Evolutionary conservation across 2,329 filamentous ascomycete species (phyloP).

Genomic region (Cytospora schulzeri): DNA sequence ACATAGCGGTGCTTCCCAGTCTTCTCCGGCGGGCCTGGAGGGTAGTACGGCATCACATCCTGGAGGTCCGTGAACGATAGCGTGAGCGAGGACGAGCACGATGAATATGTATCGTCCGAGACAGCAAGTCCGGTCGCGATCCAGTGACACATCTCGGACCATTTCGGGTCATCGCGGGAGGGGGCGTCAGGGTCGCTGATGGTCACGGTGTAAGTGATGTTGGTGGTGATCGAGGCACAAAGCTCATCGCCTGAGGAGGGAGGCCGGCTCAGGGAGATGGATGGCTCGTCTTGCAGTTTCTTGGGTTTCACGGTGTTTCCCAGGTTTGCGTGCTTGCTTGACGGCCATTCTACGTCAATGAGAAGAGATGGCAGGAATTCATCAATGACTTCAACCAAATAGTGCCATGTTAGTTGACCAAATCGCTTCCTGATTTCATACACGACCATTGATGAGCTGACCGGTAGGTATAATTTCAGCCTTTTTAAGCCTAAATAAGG

Average conservation of each 20-base stretch:
- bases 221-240: constrained; percentile 3
- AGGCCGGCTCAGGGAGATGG: constrained; percentile 36
- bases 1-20: constrained; percentile 49
- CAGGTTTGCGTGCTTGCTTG: constrained; percentile 46
- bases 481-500: constrained; percentile 27
- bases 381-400: constrained; percentile 51
- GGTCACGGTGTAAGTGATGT: constrained; percentile 37
- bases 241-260: constrained; percentile 19
- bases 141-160: constrained; percentile 51
- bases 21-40: constrained; percentile 44
- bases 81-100: constrained; percentile 24
- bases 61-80: constrained; percentile 29
- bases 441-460: not conserved
- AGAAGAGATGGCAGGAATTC: constrained; percentile 58
- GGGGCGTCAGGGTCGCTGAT: constrained; percentile 49
- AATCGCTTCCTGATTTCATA: not conserved
- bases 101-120: constrained; percentile 18
- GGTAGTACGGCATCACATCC: constrained; percentile 45
- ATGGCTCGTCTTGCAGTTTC: constrained; percentile 39
- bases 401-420: constrained; percentile 3
- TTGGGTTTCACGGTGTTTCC: constrained; percentile 52
- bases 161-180: constrained; percentile 45
- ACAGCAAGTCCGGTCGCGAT: constrained; percentile 40
- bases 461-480: constrained; percentile 34
- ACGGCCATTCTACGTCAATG: constrained; percentile 50